phyloP scores from a whole-genome alignment of 768 basidiomycete species.

The Phallus indusiatus region DNA sequence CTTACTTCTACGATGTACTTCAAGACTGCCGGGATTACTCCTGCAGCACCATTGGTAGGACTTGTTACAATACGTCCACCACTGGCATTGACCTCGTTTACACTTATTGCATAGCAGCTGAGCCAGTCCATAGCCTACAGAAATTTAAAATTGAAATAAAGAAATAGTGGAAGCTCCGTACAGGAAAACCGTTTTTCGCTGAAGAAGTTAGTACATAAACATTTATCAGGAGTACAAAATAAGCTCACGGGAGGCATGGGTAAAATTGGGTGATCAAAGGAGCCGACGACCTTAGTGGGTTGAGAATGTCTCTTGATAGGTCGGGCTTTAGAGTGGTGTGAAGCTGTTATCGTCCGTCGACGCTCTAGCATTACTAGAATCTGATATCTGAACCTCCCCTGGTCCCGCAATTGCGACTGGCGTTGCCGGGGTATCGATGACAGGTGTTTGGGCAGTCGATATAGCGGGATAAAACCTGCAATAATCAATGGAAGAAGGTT shows the following conservation, averaged over 20 bases:
- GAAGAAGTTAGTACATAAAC: neutral
- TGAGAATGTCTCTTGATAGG: conserved; percentile 14
- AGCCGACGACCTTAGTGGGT: conserved; percentile 50
- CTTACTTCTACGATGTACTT: conserved; percentile 80
- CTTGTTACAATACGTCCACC: conserved; percentile 94
- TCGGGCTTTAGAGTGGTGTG: neutral
- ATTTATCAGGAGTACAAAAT: neutral
- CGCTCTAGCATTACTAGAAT: conserved; percentile 5
- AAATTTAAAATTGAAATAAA: neutral
- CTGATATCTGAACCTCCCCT: neutral
- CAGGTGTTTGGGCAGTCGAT: conserved; percentile 25
- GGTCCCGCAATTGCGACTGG: conserved; percentile 16
- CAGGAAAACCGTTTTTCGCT: conserved; percentile 77
- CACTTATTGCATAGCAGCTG: conserved; percentile 88
- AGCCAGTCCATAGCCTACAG: conserved; percentile 74
- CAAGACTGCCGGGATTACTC: conserved; percentile 85
- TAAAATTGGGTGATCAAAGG: conserved; percentile 68
- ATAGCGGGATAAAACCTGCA: conserved; percentile 45
- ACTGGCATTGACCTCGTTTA: conserved; percentile 90
- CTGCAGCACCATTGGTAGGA: conserved; percentile 89
- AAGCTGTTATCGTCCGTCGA: conserved; percentile 10
- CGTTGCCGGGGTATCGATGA: conserved; percentile 23
- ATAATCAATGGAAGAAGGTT: neutral
- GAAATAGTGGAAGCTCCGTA: neutral
- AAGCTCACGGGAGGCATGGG: conserved; percentile 72